phyloP scores from a whole-genome alignment of 306 rosid species.

The Sicyos edulis region DNA sequence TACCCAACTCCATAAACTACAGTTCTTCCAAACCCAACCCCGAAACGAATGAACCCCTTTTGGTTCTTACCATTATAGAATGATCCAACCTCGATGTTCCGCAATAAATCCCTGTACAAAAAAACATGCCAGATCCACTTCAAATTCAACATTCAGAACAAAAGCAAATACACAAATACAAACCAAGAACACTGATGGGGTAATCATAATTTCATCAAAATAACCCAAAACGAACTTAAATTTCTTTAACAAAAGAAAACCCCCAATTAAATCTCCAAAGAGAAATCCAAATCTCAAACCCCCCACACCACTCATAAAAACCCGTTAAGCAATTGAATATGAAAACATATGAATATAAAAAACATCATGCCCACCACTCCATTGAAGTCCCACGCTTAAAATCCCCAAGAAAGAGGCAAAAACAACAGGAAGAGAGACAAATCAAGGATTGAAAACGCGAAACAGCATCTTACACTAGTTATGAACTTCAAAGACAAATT shows the following conservation, averaged over 20 bases:
- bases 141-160: conserved; percentile 36
- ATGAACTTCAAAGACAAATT: conserved; percentile 4
- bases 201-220: conserved; percentile 10
- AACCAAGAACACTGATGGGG: conserved; percentile 9
- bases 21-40: background rate
- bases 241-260: background rate
- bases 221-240: background rate
- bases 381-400: conserved; percentile 27
- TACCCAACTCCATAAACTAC: too few relatives aligned
- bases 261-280: conserved; percentile 27
- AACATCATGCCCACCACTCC: conserved; percentile 15
- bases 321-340: conserved; percentile 21
- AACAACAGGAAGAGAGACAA: conserved; percentile 45
- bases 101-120: conserved; percentile 48
- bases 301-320: conserved; percentile 10
- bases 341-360: conserved; percentile 22
- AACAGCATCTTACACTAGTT: background rate
- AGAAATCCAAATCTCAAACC: conserved; percentile 21
- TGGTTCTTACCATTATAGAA: conserved; percentile 49
- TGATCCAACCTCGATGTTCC: conserved; percentile 36
- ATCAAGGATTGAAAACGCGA: conserved; percentile 45
- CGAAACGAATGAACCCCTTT: conserved; percentile 32
- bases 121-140: conserved; percentile 59
- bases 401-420: conserved; percentile 20
- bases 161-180: conserved; percentile 18